Conservation (phyloP, 2,329 filamentous ascomycete genomes). For the Beauveria medogensis region DNA sequence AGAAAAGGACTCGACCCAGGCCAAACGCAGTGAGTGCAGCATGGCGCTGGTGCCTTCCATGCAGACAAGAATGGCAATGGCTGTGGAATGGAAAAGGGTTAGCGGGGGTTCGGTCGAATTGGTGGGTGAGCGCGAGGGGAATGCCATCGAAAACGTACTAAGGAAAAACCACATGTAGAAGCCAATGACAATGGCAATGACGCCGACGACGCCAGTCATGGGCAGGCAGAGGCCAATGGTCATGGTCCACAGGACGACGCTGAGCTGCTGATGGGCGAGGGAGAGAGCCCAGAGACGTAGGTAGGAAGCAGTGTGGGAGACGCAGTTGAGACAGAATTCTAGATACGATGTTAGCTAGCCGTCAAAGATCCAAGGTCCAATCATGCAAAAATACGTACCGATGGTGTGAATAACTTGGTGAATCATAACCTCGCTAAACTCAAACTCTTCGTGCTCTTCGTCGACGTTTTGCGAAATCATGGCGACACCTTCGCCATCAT, state of each 20-base stretch:
- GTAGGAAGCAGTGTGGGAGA: conserved; percentile 97
- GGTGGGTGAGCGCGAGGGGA: neutral
- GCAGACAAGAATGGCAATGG: conserved; percentile 63
- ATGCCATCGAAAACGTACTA: conserved; percentile 30
- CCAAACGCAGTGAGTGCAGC: conserved; percentile 83
- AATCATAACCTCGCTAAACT: conserved; percentile 96
- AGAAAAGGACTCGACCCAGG: conserved; percentile 97
- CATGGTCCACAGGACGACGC: conserved; percentile 94
- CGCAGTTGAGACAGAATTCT: conserved; percentile 99
- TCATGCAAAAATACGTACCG: conserved; percentile 47
- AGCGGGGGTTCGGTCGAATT: conserved; percentile 13
- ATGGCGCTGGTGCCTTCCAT: conserved; percentile 97
- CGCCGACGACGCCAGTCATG: conserved; percentile 57
- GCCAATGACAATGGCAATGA: conserved; percentile 70
- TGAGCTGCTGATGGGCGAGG: conserved; percentile 94
- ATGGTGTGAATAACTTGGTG: conserved; percentile 99
- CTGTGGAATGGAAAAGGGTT: conserved; percentile 19
- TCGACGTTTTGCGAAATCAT: conserved; percentile 83
- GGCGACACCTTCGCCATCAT: conserved; percentile 71
- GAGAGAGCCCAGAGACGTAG: conserved; percentile 97
- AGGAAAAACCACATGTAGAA: conserved; percentile 91
- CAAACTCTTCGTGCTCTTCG: conserved; percentile 91
- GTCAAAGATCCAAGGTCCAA: neutral
- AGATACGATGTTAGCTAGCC: conserved; percentile 21
- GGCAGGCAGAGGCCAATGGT: conserved; percentile 73